These are phyloP conservation scores for Myrica gale DNA, from an alignment of 306 rosid genomes.

Conservation along the genomic window DNA sequence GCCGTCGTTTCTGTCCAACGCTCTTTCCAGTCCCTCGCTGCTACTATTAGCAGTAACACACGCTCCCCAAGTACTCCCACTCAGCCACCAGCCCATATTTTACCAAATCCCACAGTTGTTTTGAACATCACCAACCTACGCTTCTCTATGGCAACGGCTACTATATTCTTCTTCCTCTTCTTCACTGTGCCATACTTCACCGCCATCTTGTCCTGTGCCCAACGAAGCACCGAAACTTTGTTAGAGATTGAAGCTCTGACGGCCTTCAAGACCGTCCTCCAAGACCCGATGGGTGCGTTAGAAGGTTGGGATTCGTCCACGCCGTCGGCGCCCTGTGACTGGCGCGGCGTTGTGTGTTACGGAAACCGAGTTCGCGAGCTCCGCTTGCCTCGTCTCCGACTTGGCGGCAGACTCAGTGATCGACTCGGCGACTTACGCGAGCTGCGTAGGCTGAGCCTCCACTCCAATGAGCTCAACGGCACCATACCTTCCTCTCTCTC, in stretches of 20 bases:
- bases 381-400: conserved; percentile 66
- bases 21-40: conserved; percentile 28
- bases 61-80: conserved; percentile 42
- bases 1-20: conserved; percentile 29
- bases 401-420: conserved; percentile 46
- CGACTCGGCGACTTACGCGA: conserved; percentile 43
- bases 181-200: conserved; percentile 17
- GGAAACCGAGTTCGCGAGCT: conserved; percentile 55
- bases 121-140: not conserved
- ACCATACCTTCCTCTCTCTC: conserved; percentile 67
- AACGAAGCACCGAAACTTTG: conserved; percentile 6
- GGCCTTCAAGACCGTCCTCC: conserved; percentile 48
- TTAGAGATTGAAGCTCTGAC: conserved; percentile 55
- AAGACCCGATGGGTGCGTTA: conserved; percentile 60
- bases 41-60: conserved; percentile 4
- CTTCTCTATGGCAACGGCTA: conserved; percentile 50
- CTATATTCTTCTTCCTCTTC: conserved; percentile 35
- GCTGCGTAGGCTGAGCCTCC: conserved; percentile 64
- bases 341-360: conserved; percentile 62
- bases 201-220: conserved; percentile 22
- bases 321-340: conserved; percentile 72
- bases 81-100: not conserved
- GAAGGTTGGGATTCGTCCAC: conserved; percentile 62
- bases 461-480: conserved; percentile 63
- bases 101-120: not conserved